Conservation (phyloP, 139 green algal species). For the Desmodesmus armatus region DNA sequence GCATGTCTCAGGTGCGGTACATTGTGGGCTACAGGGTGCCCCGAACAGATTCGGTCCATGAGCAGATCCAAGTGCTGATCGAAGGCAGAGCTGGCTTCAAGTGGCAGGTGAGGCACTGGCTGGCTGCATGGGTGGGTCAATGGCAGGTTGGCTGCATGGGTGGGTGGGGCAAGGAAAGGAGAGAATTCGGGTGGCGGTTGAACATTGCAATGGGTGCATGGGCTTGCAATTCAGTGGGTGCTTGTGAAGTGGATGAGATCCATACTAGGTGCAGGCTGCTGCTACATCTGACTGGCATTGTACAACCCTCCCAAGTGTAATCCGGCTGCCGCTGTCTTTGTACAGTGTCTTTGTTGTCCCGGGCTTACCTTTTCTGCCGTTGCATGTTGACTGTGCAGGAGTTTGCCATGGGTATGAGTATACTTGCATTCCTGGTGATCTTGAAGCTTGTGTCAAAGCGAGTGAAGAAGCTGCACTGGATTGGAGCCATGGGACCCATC, state of each 20-base stretch:
- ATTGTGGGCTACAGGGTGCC: constrained; percentile 52
- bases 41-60: constrained; percentile 44
- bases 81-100: constrained; percentile 48
- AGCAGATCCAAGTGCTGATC: constrained; percentile 49
- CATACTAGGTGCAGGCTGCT: too few relatives aligned
- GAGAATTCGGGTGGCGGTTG: too few relatives aligned
- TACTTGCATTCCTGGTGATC: constrained; percentile 58
- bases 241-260: too few relatives aligned
- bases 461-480: constrained; percentile 45
- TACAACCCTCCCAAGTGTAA: neutral
- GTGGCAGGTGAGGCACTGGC: too few relatives aligned
- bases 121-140: too few relatives aligned
- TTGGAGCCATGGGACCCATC: constrained; percentile 62
- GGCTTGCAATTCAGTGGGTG: too few relatives aligned
- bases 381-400: constrained; percentile 49
- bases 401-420: constrained; percentile 60
- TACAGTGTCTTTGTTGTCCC: neutral
- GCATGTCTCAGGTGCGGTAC: constrained; percentile 45
- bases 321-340: neutral
- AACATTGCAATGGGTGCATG: too few relatives aligned
- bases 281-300: too few relatives aligned
- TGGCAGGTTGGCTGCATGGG: too few relatives aligned
- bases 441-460: constrained; percentile 56
- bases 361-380: neutral
- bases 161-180: too few relatives aligned